Evolutionary conservation across 805 yeast genomes (phyloP), one percentile per base, ranked within the genome.

Genomic region (Nakazawaea ernobii): DNA sequence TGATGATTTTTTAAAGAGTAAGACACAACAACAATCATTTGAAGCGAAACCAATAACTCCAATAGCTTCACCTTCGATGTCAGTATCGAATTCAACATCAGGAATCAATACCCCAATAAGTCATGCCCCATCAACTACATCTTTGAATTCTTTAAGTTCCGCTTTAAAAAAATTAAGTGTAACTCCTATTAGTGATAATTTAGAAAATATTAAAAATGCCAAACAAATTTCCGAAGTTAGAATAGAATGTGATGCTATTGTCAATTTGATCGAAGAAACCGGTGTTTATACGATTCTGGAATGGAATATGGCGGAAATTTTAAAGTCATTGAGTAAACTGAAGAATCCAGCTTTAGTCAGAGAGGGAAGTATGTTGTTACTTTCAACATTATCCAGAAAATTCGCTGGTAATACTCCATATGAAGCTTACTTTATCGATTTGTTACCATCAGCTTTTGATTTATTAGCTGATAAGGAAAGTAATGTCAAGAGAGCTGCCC

Each of bases 401-500:
- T 79, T 80, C 54, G 82, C 84, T 15, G 84, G 86, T 35, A 74
- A 74, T 50, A 69, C 86, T 35, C 92, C 95, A 27, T 77, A 75
- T 47, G 96, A 90, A 66, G 84, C 89, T 4, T 82, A 81, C 60
- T 71, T 92, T 48, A 64, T 84, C 32, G 82, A 78, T 46, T 74
- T 85, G 36, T 70, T 90, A 50, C 70, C 79, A 6, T 59, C 75
- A 3, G 84, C 87, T 13, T 77, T 84, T 44, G 96, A 90, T 59
- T 70, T 81, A 36, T 73, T 80, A 49, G 81, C 92, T 42, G 98
- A 94, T 59, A 94, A 92, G 67, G 98, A 92, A 59, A 84, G 79
- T 62, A 77, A 82, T 42, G 94, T 92, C 39, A 81, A 82, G 63
- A 80, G 95, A 61, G 84, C 95, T 35, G 95, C 96, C n/a, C 88